Base-by-base conservation (phyloP, 805 yeast genomes). In the Candida peoriensis region DNA sequence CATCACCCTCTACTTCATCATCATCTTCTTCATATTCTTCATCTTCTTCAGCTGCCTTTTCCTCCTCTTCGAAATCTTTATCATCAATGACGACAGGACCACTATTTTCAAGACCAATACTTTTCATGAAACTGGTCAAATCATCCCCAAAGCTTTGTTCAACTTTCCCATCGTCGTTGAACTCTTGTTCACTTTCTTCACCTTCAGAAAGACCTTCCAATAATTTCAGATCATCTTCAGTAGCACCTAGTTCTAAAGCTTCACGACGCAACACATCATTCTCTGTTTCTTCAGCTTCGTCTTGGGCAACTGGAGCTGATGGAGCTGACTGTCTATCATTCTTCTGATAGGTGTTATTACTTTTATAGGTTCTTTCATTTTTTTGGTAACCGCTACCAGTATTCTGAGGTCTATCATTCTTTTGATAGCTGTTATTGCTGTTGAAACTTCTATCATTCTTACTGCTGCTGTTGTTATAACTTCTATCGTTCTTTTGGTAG, bases 181-280 rank as follows among this genome's bases (percentile, higher is more conserved):
- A 60, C 34, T 62, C 72, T 34, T 62, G 58, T 37, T 57, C 64
- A 25, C 61, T 60, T n/a, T 50, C 65, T 20, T 57, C 68, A 20
- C 63, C 76, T 22, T 69, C 78, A 17, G 71, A 75, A 4, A 81
- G 47, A 12, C 70, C 82, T 22, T 70, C 68, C 10, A 89, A 47
- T 33, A 88, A 59, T 28, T 73, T 70, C 30, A 89, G 54, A 56
- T 88, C 97, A 16, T 78, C 89, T 46, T 84, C 93, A 12, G 86
- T 71, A 15, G 96, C 97, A 22, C 97, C 96, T 20, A 89, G 61
- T 16, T 78, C 79, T 11, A 79, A 55, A 3, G 95, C 94, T 61
- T 82, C 94, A 41, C 78, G 74, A 46, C 82, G 77, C 32, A 85
- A 56, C 2, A 41, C 50, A 8, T 55, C 59, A 25, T 32, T 12